Conservation (phyloP, 345 rosid species). For the Moricandia arvensis region DNA sequence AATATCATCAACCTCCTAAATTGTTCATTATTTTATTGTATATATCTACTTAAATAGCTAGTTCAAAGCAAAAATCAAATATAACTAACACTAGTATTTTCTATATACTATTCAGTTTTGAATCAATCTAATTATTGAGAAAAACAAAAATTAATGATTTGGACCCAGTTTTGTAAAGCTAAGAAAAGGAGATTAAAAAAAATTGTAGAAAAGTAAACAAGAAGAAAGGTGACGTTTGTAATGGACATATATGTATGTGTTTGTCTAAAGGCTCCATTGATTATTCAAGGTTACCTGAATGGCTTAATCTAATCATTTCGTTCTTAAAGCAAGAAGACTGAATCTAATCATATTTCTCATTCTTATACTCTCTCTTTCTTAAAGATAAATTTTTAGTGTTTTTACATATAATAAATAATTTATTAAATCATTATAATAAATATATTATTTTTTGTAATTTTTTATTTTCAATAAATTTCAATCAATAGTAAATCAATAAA, state of each 20-base stretch:
- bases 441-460: too few relatives aligned
- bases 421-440: too few relatives aligned
- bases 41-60: background rate
- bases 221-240: constrained; percentile 28
- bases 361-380: background rate
- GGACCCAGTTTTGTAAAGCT: background rate
- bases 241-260: constrained; percentile 21
- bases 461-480: too few relatives aligned
- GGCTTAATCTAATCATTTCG: background rate
- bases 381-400: too few relatives aligned
- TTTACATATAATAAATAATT: too few relatives aligned
- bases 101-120: background rate
- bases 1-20: constrained; percentile 9
- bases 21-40: background rate
- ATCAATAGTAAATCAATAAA: too few relatives aligned
- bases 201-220: background rate
- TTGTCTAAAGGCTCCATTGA: background rate
- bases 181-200: background rate
- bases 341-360: background rate
- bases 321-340: background rate
- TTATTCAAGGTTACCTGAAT: background rate
- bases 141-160: background rate
- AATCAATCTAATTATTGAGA: background rate
- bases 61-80: background rate
- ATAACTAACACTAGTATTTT: background rate